Percentiles rank a stretch among this genome's conserved stretches.
These are phyloP conservation scores for Primulina tabacum DNA, from an alignment of 257 asterid genomes.

Conservation along the genomic window DNA sequence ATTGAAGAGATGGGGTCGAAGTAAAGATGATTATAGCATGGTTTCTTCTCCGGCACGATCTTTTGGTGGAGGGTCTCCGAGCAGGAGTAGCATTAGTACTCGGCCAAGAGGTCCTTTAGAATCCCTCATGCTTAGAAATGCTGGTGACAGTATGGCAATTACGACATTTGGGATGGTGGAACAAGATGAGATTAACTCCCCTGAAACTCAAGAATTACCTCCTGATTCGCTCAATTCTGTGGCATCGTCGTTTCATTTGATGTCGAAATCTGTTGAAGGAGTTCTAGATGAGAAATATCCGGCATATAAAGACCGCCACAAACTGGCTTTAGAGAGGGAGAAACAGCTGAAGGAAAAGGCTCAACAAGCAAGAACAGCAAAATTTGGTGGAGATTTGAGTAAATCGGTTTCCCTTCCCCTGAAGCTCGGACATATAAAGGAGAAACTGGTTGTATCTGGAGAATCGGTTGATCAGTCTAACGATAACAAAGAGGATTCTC, in stretches of 20 bases:
- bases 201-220: conserved; percentile 38
- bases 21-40: conserved; percentile 65
- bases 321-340: conserved; percentile 89
- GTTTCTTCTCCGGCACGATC: conserved; percentile 82
- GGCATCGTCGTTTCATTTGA: conserved; percentile 70
- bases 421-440: conserved; percentile 72
- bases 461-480: conserved; percentile 47
- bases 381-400: conserved; percentile 44
- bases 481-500: conserved; percentile 50
- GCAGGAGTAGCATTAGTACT: conserved; percentile 43
- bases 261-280: conserved; percentile 94
- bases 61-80: conserved; percentile 62
- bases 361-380: conserved; percentile 78
- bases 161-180: conserved; percentile 72
- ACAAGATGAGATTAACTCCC: conserved; percentile 55
- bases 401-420: conserved; percentile 60
- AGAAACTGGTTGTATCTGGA: conserved; percentile 50
- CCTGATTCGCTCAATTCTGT: conserved; percentile 52
- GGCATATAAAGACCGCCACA: conserved; percentile 82
- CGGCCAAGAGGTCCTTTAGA: conserved; percentile 76
- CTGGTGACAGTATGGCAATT: conserved; percentile 70
- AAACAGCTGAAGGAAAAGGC: conserved; percentile 79
- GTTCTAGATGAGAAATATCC: conserved; percentile 85
- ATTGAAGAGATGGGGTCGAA: conserved; percentile 84
- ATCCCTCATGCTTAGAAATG: conserved; percentile 80